Evolutionary conservation across 495 filamentous ascomycete genomes (phyloP), one percentile per base, ranked within the genome.

Genomic region (Aspergillus indologenus): DNA sequence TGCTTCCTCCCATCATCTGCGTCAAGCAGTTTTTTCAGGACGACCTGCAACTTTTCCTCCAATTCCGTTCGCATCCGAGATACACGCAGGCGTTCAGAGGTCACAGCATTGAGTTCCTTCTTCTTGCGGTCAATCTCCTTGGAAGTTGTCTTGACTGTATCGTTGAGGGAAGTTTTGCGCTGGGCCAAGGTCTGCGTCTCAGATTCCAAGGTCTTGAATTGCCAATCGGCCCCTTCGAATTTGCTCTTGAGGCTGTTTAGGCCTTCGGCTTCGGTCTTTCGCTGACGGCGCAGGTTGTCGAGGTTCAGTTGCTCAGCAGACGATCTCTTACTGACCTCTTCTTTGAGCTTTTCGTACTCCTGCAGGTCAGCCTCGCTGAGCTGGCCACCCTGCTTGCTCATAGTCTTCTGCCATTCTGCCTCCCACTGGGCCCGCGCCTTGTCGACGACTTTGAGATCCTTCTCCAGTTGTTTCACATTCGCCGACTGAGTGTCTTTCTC

Each of bases 351-450:
- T 61, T 90, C 90, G 75, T 97, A 97, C 71, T 96, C 90, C 65
- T 93, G 91, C 51, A 91, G 80, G 71, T 99, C 94, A 11, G 82
- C 81, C 61, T 93, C 89, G 66, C 86, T 93, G 45, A 98, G 75
- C 63, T 92, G 90, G 56, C 86, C 87, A 53, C 94, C 94, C 64
- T 91, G 85, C 64, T 92, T 89, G 76, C 89, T 92, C 57, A 90
- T 81, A 7, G 84, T 81, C 66, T 92, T 90, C 56, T 85, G 81
- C 83, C 90, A 94, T 60, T 97, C 88, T 12, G 83, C 82, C 70
- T 96, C 92, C 81, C 94, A 98, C 61, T 90, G 87, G 50, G 87
- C 82, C 69, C 95, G 90, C 0, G 92, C 92, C 68, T 95, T 98
- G 71, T 96, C 85, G 9, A 98, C 89, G n/a, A 82, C 82, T 14